Conservation (phyloP, 148 eudicot species). For the Rhododendron molle region DNA sequence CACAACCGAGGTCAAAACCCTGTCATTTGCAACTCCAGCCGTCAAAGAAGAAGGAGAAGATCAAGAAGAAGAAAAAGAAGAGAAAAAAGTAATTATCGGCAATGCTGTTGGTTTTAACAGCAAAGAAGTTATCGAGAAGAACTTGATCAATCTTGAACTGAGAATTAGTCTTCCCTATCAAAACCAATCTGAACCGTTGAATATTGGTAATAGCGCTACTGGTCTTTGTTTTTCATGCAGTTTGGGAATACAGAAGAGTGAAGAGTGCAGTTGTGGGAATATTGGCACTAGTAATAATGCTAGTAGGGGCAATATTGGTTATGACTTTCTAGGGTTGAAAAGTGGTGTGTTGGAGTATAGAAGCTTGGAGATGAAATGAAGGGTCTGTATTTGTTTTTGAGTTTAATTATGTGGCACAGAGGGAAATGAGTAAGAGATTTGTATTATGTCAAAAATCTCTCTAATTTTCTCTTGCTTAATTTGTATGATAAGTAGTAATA, state of each 20-base stretch:
- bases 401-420: neutral
- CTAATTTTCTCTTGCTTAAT: conserved; percentile 7
- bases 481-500: conserved; percentile 15
- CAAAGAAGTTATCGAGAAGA: neutral
- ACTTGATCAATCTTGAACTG: conserved; percentile 58
- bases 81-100: neutral
- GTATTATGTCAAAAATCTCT: conserved; percentile 9
- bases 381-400: neutral
- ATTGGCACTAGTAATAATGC: conserved; percentile 20
- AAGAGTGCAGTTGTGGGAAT: conserved; percentile 55
- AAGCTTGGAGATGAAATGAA: conserved; percentile 76
- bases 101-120: neutral
- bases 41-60: conserved; percentile 10
- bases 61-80: neutral
- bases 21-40: conserved; percentile 41
- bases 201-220: conserved; percentile 12
- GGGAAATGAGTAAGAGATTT: neutral
- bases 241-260: conserved; percentile 47
- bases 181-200: conserved; percentile 25
- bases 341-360: conserved; percentile 60
- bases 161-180: conserved; percentile 77
- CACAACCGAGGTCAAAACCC: conserved; percentile 26
- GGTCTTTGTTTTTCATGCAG: conserved; percentile 58
- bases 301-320: conserved; percentile 31
- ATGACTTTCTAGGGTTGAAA: conserved; percentile 72